Evolutionary conservation across 306 rosid species (phyloP).

Genomic region (apple (Malus domestica)): ASM211411v1 NC_041795.1:6282501-6283000

Average conservation of each 20-base stretch:
- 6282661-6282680: slow-evolving; percentile 36
- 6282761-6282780: slow-evolving; percentile 14
- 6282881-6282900: slow-evolving; percentile 11
- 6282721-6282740: slow-evolving; percentile 18
- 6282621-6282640: slow-evolving; percentile 39
- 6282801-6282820: background rate
- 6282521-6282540: slow-evolving; percentile 37
- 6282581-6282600: slow-evolving; percentile 55
- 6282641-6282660: slow-evolving; percentile 49
- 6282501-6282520: slow-evolving; percentile 50
- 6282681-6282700: slow-evolving; percentile 29
- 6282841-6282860: background rate
- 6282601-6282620: slow-evolving; percentile 34
- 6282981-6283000: background rate
- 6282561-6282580: slow-evolving; percentile 34
- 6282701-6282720: background rate
- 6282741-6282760: slow-evolving; percentile 22
- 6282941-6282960: background rate
- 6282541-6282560: slow-evolving; percentile 30
- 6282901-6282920: slow-evolving; percentile 9
- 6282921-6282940: slow-evolving; percentile 14
- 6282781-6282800: slow-evolving; percentile 4
- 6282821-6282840: no score
- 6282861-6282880: background rate
- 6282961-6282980: background rate